Percentiles rank a stretch among this genome's conserved stretches.
Conservation (phyloP, 2,329 filamentous ascomycete genomes). For the Colletotrichum melonis region DNA sequence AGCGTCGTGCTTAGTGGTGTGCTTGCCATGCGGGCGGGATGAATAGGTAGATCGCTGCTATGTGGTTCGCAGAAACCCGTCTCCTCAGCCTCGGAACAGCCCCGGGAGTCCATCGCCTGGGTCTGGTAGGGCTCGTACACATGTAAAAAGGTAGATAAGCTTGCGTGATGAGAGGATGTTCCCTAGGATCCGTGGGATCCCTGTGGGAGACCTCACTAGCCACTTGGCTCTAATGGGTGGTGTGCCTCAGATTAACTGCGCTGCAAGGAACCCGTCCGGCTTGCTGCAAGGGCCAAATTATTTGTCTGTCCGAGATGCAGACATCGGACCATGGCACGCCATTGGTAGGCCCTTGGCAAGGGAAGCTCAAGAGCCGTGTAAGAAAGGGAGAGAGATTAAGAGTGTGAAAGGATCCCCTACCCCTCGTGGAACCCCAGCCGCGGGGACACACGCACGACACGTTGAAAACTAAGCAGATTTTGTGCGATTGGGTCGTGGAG, state of each 20-base stretch:
- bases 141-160: not conserved
- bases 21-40: slow-evolving; percentile 2
- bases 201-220: not conserved
- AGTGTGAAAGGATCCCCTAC: not conserved
- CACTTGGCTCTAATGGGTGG: slow-evolving; percentile 1
- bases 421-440: not conserved
- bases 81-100: not conserved
- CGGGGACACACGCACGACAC: not conserved
- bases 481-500: not conserved
- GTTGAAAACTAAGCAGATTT: not conserved
- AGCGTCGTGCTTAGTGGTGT: slow-evolving; percentile 1
- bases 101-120: not conserved
- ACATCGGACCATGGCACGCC: slow-evolving; percentile 20
- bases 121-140: not conserved
- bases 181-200: not conserved
- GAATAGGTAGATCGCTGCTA: not conserved
- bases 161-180: slow-evolving; percentile 5
- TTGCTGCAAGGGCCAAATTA: slow-evolving; percentile 29
- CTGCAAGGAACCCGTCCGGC: slow-evolving; percentile 29
- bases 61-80: slow-evolving; percentile 17
- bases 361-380: not conserved
- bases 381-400: slow-evolving; percentile 14
- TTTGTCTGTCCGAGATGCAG: slow-evolving; percentile 25
- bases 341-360: slow-evolving; percentile 22
- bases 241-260: slow-evolving; percentile 25